Base-by-base conservation (phyloP, 2,329 filamentous ascomycete genomes). In the Aspergillus versicolor region DNA sequence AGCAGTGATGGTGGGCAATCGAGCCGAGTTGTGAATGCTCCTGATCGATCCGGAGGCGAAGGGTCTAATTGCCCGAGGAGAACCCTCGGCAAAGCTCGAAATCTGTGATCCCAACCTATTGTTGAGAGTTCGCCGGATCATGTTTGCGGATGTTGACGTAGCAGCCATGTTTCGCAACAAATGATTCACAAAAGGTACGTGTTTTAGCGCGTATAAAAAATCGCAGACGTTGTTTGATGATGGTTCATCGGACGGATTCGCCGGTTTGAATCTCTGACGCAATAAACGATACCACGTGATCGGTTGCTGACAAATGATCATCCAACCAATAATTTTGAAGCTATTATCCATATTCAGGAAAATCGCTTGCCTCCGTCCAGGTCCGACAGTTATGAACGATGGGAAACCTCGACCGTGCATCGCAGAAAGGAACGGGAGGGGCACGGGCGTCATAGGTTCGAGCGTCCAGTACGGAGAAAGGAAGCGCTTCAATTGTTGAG, bases 1-100 rank as follows among this genome's bases (percentile, higher is more conserved):
- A 32, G 79, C 72, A 60, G 79, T 77, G 61, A 82, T 73, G 9
- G 78, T 75, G 22, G 79, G 77, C 54, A 79, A 63, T 59, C 76
- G 70, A 40, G 75, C 71, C 43, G 75, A 75, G 60, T 75, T 78
- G 61, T 79, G 76, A 30, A 79, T 67, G 54, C 64, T 71, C 69
- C 76, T 73, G 56, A 69, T 71, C 13, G 65, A 63, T 52, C 61
- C 65, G 52, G 66, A 70, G 46, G 67, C 64, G 30, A 65, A 65
- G n/a, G 70, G 58, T 41, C 66, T 60, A 45, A 71, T 60, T 50
- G 65, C 59, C 53, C 67, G 65, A 51, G 66, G 65, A 37, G 68
- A 65, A 52, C 67, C 60, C 58, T 72, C 68, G 47, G 61, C 52
- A 21, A 64, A 57, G n/a, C 58, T 49, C 30, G 52, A 46, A 12